Evolutionary conservation across 2,329 filamentous ascomycete genomes (phyloP).

Genomic region (Bipolaris zeicola): DNA sequence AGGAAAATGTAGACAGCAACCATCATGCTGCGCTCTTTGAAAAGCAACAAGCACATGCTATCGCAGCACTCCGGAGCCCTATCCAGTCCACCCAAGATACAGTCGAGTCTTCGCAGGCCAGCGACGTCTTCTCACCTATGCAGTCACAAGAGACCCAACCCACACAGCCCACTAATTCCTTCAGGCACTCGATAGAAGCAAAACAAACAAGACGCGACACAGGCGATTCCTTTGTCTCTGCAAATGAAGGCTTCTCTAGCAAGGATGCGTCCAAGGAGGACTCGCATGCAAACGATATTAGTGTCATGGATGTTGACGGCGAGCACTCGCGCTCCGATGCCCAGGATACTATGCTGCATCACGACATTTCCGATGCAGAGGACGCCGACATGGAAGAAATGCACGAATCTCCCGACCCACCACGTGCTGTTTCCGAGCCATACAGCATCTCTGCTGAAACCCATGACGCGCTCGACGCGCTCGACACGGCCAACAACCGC

Average conservation of each 20-base stretch:
- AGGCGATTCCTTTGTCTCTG: conserved; percentile 57
- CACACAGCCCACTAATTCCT: conserved; percentile 38
- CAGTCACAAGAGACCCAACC: conserved; percentile 42
- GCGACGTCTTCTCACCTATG: conserved; percentile 41
- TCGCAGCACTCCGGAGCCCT: conserved; percentile 41
- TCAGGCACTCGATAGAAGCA: conserved; percentile 29
- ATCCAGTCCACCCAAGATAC: conserved; percentile 40
- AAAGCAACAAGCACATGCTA: conserved; percentile 47
- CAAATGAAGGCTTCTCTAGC: conserved; percentile 51
- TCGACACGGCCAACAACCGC: conserved; percentile 33
- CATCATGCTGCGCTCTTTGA: conserved; percentile 36
- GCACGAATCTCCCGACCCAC: conserved; percentile 28
- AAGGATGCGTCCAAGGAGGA: conserved; percentile 38
- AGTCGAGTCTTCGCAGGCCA: conserved; percentile 31
- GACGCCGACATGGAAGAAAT: conserved; percentile 29
- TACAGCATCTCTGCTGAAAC: conserved; percentile 43
- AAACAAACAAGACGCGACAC: conserved; percentile 40
- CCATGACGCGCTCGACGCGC: conserved; percentile 39
- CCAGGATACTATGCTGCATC: conserved; percentile 35
- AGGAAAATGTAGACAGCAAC: conserved; percentile 33
- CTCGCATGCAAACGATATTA: conserved; percentile 25
- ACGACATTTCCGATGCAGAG: conserved; percentile 27
- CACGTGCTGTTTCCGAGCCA: conserved; percentile 33
- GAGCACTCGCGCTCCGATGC: conserved; percentile 26
- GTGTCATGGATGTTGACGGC: conserved; percentile 43